Base-by-base conservation (phyloP, 2,329 filamentous ascomycete genomes). In the Aspergillus oerlinghausenensis region DNA sequence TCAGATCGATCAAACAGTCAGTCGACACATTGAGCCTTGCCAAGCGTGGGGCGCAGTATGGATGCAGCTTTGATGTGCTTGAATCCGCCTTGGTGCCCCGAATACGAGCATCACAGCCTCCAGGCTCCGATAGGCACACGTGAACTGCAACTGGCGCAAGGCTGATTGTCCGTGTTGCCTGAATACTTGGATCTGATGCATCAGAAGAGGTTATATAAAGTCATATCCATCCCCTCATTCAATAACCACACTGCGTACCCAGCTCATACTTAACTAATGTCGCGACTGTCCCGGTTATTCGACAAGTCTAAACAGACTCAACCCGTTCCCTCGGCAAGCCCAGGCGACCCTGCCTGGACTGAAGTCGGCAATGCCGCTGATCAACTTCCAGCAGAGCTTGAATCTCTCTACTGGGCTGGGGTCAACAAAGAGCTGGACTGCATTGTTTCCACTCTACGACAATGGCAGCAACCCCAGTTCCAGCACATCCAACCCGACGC, bases 381-480 rank as follows among this genome's bases (percentile, higher is more conserved):
- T 6, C 42, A 58, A n/a, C 64, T 72, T n/a, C 55, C 60, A 25
- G 25, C 11, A 0, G 63, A 70, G 52, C 57, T 73, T 2, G 60
- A 65, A 53, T 53, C 60, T 7, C 55, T 76, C 50, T 77, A 77
- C 56, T 77, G 74, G 74, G 59, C 62, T 2, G 74, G 72, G 1
- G 69, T 75, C 2, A 62, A 64, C 42, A 51, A 60, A 3, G 75
- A 77, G 50, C 59, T 77, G 0, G 62, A 69, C 42, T 57, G 68
- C 40, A 67, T 77, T 19, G 50, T 76, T 5, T 55, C 66, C 7
- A 73, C 73, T 0, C 58, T 77, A 10, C 54, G 60, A 26, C 57
- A 55, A 38, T 77, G 73, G 73, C 68, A 73, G 51, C 56, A 56
- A 40, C 54, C 42, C 23, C 60, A 65, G 11, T 54, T 59, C 49